A percentile compares a stretch with the other conserved stretches of the same genome.
These are phyloP conservation scores for Arthroderma uncinatum DNA, from an alignment of 2,329 filamentous ascomycete genomes.

Conservation along the genomic window DNA sequence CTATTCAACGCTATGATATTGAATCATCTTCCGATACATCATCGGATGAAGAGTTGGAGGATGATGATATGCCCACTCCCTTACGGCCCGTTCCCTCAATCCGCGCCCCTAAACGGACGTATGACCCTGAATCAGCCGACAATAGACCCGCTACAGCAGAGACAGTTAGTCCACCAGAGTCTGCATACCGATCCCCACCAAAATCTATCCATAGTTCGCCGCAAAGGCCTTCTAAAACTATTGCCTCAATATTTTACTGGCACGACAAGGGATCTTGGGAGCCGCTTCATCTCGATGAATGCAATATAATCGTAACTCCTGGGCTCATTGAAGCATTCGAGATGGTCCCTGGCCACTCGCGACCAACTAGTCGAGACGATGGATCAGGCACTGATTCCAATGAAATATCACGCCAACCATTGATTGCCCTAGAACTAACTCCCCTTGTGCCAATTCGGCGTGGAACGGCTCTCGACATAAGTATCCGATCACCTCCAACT, in stretches of 20 bases:
- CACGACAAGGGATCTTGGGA: constrained; percentile 53
- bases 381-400: constrained; percentile 11
- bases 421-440: constrained; percentile 71
- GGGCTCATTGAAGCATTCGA: constrained; percentile 55
- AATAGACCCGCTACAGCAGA: constrained; percentile 42
- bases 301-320: constrained; percentile 51
- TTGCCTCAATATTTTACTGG: constrained; percentile 54
- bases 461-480: constrained; percentile 85
- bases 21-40: constrained; percentile 41
- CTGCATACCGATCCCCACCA: constrained; percentile 53
- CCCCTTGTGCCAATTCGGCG: constrained; percentile 81
- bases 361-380: constrained; percentile 17
- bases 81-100: constrained; percentile 22
- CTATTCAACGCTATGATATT: constrained; percentile 42
- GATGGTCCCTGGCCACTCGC: constrained; percentile 33
- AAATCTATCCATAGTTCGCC: constrained; percentile 39
- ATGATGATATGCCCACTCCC: constrained; percentile 33
- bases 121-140: constrained; percentile 24
- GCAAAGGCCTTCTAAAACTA: constrained; percentile 42
- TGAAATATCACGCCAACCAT: constrained; percentile 31
- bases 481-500: constrained; percentile 77
- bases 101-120: constrained; percentile 34
- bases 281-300: constrained; percentile 50
- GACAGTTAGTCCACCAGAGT: constrained; percentile 65
- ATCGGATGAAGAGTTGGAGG: constrained; percentile 48